A percentile compares a stretch with the other conserved stretches of the same genome.
These are phyloP conservation scores for Ogataea hybrid DNA, from an alignment of 1,139 yeast species.

Conservation along the genomic window DNA sequence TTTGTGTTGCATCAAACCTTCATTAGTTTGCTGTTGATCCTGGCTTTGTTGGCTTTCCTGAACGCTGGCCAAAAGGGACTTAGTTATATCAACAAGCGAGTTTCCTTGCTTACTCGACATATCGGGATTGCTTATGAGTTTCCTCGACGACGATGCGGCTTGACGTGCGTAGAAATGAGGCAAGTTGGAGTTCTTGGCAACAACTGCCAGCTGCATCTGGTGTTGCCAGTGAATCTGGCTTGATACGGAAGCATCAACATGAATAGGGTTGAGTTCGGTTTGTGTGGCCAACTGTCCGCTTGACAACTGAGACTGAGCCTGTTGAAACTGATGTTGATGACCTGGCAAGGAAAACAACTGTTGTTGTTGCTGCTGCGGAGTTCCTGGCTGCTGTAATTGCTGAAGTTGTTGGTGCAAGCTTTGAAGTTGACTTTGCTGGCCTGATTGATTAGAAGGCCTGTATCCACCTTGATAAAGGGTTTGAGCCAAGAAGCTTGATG, in stretches of 20 bases:
- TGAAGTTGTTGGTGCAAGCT: conserved; percentile 23
- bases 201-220: too few relatives aligned
- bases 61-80: too few relatives aligned
- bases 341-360: conserved; percentile 21
- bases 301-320: conserved; percentile 17
- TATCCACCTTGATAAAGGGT: conserved; percentile 39
- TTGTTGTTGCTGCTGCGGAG: conserved; percentile 25
- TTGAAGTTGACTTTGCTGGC: conserved; percentile 25
- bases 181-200: too few relatives aligned
- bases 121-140: too few relatives aligned
- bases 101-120: too few relatives aligned
- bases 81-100: too few relatives aligned
- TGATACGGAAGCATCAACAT: conserved; percentile 39
- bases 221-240: conserved; percentile 74
- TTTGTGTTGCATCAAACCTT: too few relatives aligned
- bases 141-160: too few relatives aligned
- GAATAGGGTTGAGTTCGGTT: conserved; percentile 30
- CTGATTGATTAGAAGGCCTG: conserved; percentile 23
- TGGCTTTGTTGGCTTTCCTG: too few relatives aligned
- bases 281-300: conserved; percentile 21
- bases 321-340: conserved; percentile 26
- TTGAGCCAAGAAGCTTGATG: conserved; percentile 37
- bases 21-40: too few relatives aligned
- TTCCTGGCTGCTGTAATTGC: conserved; percentile 23
- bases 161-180: too few relatives aligned